phyloP scores from a whole-genome alignment of 2,329 filamentous ascomycete species.

The Davidsoniella australis region DNA sequence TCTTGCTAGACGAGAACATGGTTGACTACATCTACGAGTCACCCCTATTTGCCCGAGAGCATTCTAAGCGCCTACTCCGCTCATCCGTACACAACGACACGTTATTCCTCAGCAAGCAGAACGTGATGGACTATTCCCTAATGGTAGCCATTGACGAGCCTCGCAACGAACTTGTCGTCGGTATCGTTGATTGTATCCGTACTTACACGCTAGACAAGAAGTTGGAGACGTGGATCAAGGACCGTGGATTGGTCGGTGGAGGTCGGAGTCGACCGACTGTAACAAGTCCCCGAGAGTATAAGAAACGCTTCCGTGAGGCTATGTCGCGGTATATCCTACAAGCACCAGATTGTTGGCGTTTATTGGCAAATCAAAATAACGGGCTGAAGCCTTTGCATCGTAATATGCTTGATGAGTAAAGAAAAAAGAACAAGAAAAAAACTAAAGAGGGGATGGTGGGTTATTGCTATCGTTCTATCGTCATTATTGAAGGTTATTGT shows the following conservation, averaged over 20 bases:
- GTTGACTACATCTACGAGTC: conserved; percentile 98
- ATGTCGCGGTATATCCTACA: conserved; percentile 81
- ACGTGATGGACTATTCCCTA: conserved; percentile 97
- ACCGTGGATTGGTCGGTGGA: conserved; percentile 65
- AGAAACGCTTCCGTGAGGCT: conserved; percentile 83
- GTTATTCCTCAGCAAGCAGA: conserved; percentile 79
- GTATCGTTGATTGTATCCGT: conserved; percentile 95
- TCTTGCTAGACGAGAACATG: conserved; percentile 94
- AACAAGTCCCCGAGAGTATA: conserved; percentile 94
- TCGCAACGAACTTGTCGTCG: conserved; percentile 80
- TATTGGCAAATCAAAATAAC: conserved; percentile 22
- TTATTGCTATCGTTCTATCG: too few relatives aligned
- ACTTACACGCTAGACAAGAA: conserved; percentile 99
- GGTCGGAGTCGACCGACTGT: conserved; percentile 79
- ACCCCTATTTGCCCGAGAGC: conserved; percentile 84
- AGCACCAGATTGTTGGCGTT: conserved; percentile 60
- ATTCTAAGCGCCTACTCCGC: conserved; percentile 83
- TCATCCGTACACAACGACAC: conserved; percentile 97
- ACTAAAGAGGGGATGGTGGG: too few relatives aligned
- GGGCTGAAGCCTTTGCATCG: too few relatives aligned
- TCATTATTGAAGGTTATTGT: too few relatives aligned
- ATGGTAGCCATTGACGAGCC: conserved; percentile 96
- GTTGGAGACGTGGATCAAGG: conserved; percentile 98
- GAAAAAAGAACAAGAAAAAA: too few relatives aligned
- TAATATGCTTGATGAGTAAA: too few relatives aligned